Percentiles rank a stretch among this genome's conserved stretches.
These are phyloP conservation scores for Boletellus deceptivus DNA, from an alignment of 1,284 basidiomycete genomes.

Conservation along the genomic window DNA sequence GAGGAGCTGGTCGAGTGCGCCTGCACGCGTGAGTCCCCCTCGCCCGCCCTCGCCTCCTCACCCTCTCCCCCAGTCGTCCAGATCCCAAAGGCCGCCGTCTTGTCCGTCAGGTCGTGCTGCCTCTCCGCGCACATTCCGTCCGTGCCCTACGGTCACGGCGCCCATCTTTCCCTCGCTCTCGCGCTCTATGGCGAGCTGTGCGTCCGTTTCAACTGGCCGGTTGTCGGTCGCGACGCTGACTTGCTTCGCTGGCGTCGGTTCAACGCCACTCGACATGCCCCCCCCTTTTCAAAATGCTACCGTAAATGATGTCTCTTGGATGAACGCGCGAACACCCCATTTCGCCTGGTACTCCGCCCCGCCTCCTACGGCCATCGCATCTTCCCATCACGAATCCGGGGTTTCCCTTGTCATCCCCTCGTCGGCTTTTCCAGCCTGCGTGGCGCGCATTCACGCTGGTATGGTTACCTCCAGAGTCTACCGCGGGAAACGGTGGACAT, in stretches of 20 bases:
- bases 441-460: slow-evolving; percentile 55
- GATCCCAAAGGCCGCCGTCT: slow-evolving; percentile 63
- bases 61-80: slow-evolving; percentile 49
- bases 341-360: slow-evolving; percentile 16
- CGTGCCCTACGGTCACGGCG: slow-evolving; percentile 52
- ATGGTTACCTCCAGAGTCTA: slow-evolving; percentile 66
- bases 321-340: slow-evolving; percentile 26
- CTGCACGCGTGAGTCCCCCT: slow-evolving; percentile 38
- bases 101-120: slow-evolving; percentile 58
- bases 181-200: slow-evolving; percentile 66
- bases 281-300: slow-evolving; percentile 11
- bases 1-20: slow-evolving; percentile 36
- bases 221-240: slow-evolving; percentile 9
- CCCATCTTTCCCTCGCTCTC: slow-evolving; percentile 58
- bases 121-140: slow-evolving; percentile 42
- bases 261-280: slow-evolving; percentile 9
- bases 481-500: slow-evolving; percentile 52
- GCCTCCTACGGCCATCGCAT: slow-evolving; percentile 12
- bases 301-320: slow-evolving; percentile 19
- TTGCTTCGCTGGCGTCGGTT: slow-evolving; percentile 12
- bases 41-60: not conserved
- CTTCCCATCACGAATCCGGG: slow-evolving; percentile 24
- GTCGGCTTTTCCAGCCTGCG: slow-evolving; percentile 28
- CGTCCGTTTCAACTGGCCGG: slow-evolving; percentile 27
- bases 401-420: slow-evolving; percentile 10